phyloP scores from a whole-genome alignment of 176 grass and related monocot genomes.

The Musa beccarii region DNA sequence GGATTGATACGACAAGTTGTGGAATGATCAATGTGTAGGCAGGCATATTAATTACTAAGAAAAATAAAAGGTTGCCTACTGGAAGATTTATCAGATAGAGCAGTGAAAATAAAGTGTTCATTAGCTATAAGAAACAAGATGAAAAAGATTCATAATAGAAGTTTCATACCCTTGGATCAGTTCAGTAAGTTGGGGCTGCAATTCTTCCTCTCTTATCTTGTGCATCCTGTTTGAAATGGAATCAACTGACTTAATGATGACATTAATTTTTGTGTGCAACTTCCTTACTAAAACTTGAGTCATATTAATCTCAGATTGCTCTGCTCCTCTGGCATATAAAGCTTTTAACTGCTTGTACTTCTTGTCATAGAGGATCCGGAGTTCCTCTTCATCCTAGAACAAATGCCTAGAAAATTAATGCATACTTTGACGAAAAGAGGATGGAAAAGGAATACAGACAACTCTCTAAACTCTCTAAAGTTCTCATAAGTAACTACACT shows the following conservation, averaged over 20 bases:
- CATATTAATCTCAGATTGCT: constrained; percentile 29
- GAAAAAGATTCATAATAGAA: neutral
- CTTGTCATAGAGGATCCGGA: constrained; percentile 50
- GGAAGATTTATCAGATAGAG: neutral
- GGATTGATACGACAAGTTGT: too few species aligned
- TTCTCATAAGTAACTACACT: neutral
- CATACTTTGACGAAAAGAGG: constrained; percentile 32
- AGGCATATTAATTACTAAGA: neutral
- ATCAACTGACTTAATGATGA: constrained; percentile 41
- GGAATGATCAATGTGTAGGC: neutral
- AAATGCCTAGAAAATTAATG: constrained; percentile 64
- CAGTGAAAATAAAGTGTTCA: neutral
- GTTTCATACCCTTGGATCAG: constrained; percentile 54
- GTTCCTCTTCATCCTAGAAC: constrained; percentile 93
- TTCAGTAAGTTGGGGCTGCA: constrained; percentile 67
- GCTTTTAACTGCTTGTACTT: constrained; percentile 37
- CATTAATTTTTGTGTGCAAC: constrained; percentile 37
- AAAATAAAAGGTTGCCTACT: neutral
- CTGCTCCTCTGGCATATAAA: constrained; percentile 44
- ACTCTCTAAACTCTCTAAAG: neutral
- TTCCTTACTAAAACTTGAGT: constrained; percentile 20
- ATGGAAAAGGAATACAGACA: constrained; percentile 15
- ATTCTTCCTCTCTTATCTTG: constrained; percentile 69
- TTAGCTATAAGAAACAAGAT: neutral
- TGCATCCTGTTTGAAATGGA: constrained; percentile 73